Evolutionary conservation across 192 early-diverging fungal species (phyloP), one percentile per base, ranked within the genome.

Genomic region (Funneliformis geosporum): DNA sequence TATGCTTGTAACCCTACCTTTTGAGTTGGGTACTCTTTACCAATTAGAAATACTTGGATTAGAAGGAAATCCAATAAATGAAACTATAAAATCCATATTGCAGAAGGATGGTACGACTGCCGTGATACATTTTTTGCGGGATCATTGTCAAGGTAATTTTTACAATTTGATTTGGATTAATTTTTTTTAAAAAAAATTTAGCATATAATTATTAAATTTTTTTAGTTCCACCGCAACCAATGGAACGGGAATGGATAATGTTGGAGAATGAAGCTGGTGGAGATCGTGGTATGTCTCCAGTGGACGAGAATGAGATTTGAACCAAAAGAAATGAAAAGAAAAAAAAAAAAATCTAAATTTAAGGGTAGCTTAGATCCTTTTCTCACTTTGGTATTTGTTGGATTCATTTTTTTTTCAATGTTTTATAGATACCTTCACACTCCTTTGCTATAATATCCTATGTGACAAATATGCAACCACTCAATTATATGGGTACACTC

Each of bases 31-130:
- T 14, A 91, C 89, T 8, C 84, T 99, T 60, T 98, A 90, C 80
- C 92, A 96, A 83, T 84, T 99, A 39, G 96, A 98, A 78, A 92
- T 87, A 0, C 85, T 99, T 60, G 98, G 97, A 0, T 81, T 99
- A 59, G 98, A 99, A 82, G 98, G 98, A 16, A 99, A 99, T 83
- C 96, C 97, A 18, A 80, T 99, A 70, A 89, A 92, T 65, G 93
- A 96, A 16, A 91, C 93, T 59, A 81, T 98, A 33, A 91, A 92
- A 73, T 87, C 86, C 5, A 72, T 98, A 69, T 79, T 97, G 67
- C 93, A 95, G 65, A 95, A 97, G 83, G 94, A 97, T 46, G 96
- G 96, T 9, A 93, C 96, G 0, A 84, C 86, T 25, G 91, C 92
- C 9, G 92, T 98, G 27, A 90, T 98, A 73, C 85, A 87, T 61